phyloP scores from a whole-genome alignment of 2,329 filamentous ascomycete genomes.

The Botrytis medusae region DNA sequence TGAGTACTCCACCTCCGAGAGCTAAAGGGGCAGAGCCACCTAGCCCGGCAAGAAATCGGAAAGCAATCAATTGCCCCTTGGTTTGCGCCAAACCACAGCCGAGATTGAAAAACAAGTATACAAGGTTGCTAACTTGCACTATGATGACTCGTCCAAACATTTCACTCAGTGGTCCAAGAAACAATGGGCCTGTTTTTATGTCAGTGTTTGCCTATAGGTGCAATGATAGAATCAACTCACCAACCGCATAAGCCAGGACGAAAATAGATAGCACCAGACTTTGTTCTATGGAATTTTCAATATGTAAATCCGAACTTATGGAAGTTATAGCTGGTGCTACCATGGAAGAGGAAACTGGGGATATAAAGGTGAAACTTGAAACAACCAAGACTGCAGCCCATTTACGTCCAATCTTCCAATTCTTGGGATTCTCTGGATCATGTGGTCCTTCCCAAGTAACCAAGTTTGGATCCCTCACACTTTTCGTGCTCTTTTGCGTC shows the following conservation, averaged over 20 bases:
- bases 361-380: conserved; percentile 49
- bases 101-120: conserved; percentile 56
- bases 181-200: conserved; percentile 44
- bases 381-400: conserved; percentile 50
- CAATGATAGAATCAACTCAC: background rate
- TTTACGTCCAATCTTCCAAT: conserved; percentile 40
- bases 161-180: conserved; percentile 63
- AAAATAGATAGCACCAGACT: conserved; percentile 48
- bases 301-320: conserved; percentile 55
- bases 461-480: conserved; percentile 33
- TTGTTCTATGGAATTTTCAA: conserved; percentile 48
- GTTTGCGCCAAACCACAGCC: conserved; percentile 49
- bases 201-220: background rate
- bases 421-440: conserved; percentile 36
- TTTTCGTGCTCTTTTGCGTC: conserved; percentile 27
- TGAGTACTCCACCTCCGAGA: conserved; percentile 46
- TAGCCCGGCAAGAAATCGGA: conserved; percentile 50
- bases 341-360: conserved; percentile 54
- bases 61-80: conserved; percentile 47
- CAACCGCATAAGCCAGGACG: conserved; percentile 45
- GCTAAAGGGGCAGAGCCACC: conserved; percentile 49
- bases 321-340: conserved; percentile 52
- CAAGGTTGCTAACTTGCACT: conserved; percentile 47
- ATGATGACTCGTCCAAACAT: conserved; percentile 48
- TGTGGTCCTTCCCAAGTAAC: conserved; percentile 34